phyloP scores from a whole-genome alignment of 1,284 basidiomycete species.

The Cryptococcus amylolentus region DNA sequence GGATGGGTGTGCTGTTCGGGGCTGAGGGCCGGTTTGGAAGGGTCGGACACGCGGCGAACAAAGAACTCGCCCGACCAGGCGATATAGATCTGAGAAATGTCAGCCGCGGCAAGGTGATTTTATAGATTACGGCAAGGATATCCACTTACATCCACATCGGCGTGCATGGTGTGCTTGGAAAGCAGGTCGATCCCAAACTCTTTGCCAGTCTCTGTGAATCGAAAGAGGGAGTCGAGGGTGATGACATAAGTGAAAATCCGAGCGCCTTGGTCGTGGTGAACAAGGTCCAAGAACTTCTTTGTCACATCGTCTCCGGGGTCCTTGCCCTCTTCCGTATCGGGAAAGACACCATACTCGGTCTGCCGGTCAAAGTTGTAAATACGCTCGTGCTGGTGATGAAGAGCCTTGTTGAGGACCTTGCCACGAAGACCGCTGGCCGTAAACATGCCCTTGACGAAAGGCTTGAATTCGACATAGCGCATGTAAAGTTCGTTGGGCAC shows the following conservation, averaged over 20 bases:
- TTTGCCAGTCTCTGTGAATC: slow-evolving; percentile 57
- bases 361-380: slow-evolving; percentile 53
- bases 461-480: slow-evolving; percentile 54
- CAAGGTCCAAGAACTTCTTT: slow-evolving; percentile 52
- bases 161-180: slow-evolving; percentile 58
- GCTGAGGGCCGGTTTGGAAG: slow-evolving; percentile 30
- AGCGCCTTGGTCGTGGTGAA: slow-evolving; percentile 51
- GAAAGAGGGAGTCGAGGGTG: slow-evolving; percentile 53
- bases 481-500: slow-evolving; percentile 53
- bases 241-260: slow-evolving; percentile 55
- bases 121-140: too few species aligned
- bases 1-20: slow-evolving; percentile 41
- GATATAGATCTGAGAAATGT: slow-evolving; percentile 34
- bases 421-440: slow-evolving; percentile 49
- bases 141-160: slow-evolving; percentile 50
- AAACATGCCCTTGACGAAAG: slow-evolving; percentile 54
- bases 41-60: slow-evolving; percentile 29
- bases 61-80: slow-evolving; percentile 45
- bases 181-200: slow-evolving; percentile 55
- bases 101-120: neutral
- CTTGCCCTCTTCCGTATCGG: slow-evolving; percentile 10
- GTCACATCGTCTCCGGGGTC: slow-evolving; percentile 44
- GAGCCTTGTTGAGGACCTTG: slow-evolving; percentile 47
- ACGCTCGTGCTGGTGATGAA: slow-evolving; percentile 53
- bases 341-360: slow-evolving; percentile 48